Evolutionary conservation across 2,329 filamentous ascomycete species (phyloP), one percentile per base, ranked within the genome.

Genomic region (Coniochaeta sp.): DNA sequence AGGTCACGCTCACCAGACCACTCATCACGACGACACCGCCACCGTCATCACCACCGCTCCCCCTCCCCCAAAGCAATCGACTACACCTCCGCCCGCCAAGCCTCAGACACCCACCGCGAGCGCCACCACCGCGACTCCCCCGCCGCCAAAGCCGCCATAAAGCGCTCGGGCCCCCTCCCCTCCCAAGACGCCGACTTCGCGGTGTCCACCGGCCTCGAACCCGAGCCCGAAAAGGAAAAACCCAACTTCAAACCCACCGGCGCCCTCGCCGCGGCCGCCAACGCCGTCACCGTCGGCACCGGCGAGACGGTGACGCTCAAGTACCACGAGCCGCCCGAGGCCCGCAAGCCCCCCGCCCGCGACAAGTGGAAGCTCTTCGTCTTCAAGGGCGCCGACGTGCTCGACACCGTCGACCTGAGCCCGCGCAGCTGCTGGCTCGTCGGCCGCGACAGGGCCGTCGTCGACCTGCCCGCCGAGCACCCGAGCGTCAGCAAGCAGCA

Each of bases 401-500:
- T 96, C 36, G 91, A 96, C 69, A 96, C 91, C 1, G 81, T 97
- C 24, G 86, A 91, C 61, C 79, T 99, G 57, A 81, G 83, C 61
- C 76, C 80, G 60, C 86, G 91, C 62, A 96, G 89, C 69, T 96
- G 91, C 76, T 99, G 95, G 95, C 78, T 99, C 26, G 78, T 97
- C 9, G 95, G 95, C 0, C 82, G 93, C 55, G 93, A 97, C 67
- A 73, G 82, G 59, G 78, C 88, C 6, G 88, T 99, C 3, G 91
- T 90, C 1, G 95, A 99, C 71, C 79, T 96, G 61, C 78, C 85
- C 1, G 84, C 96, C 8, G 91, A 96, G 70, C 93, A 99, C 71
- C 92, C 93, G 0, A 97, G 91, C 73, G 87, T 92, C 69, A 96
- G 91, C 72, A 96, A 96, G 74, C 95, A 99, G 75, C 95, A 99